Percentiles rank a stretch among this genome's conserved stretches.
Conservation (phyloP, 495 filamentous ascomycete species). For the Aspergillus steynii region DNA sequence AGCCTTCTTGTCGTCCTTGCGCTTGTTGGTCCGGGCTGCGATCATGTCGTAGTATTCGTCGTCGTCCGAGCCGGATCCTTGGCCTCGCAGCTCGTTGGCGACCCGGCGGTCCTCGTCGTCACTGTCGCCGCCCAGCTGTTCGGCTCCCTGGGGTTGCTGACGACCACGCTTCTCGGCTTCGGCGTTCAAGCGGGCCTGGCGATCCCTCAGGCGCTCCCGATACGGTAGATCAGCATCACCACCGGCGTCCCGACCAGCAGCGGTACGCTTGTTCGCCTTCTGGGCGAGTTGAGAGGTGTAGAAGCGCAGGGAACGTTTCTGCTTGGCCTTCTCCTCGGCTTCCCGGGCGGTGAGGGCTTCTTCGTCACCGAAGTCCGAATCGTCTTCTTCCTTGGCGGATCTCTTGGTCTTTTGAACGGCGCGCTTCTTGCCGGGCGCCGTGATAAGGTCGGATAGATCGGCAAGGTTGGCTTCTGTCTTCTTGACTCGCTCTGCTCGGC, state of each 20-base stretch:
- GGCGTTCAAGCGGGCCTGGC: constrained; percentile 77
- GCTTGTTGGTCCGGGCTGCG: constrained; percentile 61
- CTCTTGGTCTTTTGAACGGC: constrained; percentile 37
- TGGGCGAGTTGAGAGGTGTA: constrained; percentile 96
- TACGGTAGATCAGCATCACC: constrained; percentile 92
- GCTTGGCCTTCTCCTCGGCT: constrained; percentile 77
- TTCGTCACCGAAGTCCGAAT: constrained; percentile 71
- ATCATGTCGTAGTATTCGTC: constrained; percentile 91
- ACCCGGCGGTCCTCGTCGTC: constrained; percentile 52
- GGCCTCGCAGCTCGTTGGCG: constrained; percentile 41
- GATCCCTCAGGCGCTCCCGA: constrained; percentile 80
- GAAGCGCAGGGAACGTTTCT: constrained; percentile 88
- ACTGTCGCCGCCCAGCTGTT: constrained; percentile 66
- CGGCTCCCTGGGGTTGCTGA: constrained; percentile 58
- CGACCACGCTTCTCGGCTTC: constrained; percentile 85
- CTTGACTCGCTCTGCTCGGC: constrained; percentile 54
- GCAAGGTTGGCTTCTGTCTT: constrained; percentile 71
- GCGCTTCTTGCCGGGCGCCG: constrained; percentile 32
- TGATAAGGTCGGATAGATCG: constrained; percentile 52
- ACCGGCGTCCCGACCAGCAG: constrained; percentile 79
- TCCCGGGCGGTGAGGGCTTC: constrained; percentile 59
- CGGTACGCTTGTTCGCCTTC: constrained; percentile 81
- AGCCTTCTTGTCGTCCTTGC: constrained; percentile 75
- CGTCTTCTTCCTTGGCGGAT: constrained; percentile 38
- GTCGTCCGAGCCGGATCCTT: constrained; percentile 45